phyloP scores from a whole-genome alignment of 2,329 filamentous ascomycete genomes.

The Botrytis byssoidea region DNA sequence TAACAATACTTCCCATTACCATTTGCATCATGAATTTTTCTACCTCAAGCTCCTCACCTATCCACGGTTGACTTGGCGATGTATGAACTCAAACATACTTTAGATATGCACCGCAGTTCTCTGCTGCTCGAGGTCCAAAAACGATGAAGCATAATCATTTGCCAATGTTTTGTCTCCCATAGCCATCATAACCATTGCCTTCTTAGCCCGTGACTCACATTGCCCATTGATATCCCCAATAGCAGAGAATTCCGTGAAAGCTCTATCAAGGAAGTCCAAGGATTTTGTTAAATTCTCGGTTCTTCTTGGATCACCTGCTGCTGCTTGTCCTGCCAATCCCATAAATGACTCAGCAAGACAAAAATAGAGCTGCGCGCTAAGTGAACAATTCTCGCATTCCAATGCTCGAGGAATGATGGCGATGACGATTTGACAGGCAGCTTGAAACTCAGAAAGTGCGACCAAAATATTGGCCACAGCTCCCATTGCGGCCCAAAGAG shows the following conservation, averaged over 20 bases:
- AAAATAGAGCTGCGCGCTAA: constrained; percentile 58
- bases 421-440: constrained; percentile 55
- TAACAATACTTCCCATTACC: constrained; percentile 18
- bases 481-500: constrained; percentile 60
- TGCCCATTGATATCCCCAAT: constrained; percentile 59
- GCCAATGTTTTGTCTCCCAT: constrained; percentile 54
- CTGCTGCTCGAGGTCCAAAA: constrained; percentile 49
- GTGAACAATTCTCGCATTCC: constrained; percentile 56
- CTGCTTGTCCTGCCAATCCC: constrained; percentile 55
- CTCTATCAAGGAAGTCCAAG: constrained; percentile 35
- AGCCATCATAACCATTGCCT: constrained; percentile 61
- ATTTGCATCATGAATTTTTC: constrained; percentile 30
- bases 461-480: constrained; percentile 57
- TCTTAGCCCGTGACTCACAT: constrained; percentile 64
- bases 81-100: neutral
- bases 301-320: constrained; percentile 40
- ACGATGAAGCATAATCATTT: constrained; percentile 56
- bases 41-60: neutral
- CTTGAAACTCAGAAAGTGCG: constrained; percentile 58
- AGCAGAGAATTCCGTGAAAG: constrained; percentile 51
- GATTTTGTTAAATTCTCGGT: constrained; percentile 50
- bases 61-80: neutral
- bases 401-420: constrained; percentile 63
- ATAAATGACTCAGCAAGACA: constrained; percentile 63
- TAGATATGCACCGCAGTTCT: constrained; percentile 29